Evolutionary conservation across 495 filamentous ascomycete genomes (phyloP), one percentile per base, ranked within the genome.

Genomic region (Penicillium flavigenum): DNA sequence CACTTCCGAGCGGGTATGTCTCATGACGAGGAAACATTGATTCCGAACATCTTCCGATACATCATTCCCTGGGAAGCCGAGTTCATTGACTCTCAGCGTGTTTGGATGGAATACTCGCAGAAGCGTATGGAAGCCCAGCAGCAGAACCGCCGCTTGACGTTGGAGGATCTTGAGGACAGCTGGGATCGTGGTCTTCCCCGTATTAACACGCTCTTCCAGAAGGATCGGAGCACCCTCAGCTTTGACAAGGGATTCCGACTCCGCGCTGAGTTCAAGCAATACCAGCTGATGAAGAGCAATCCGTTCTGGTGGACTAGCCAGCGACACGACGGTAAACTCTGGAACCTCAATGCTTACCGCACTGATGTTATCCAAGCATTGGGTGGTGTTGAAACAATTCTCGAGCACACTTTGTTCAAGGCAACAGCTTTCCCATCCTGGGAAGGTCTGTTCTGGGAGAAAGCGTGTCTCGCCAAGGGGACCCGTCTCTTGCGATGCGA

Each of bases 251-350:
- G 95, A 43, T 98, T 97, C 85, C 88, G 95, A 63, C 86, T 94
- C 27, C 82, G 95, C 34, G 91, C 92, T 26, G 95, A 99, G 76
- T 99, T 98, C 80, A 99, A 98, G 78, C 88, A 90, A 51, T 99
- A 98, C 71, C 93, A 96, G 73, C 78, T 97, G 59, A 98, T 98
- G 94, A 98, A 97, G 86, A 96, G 90, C 79, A 97, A 97, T 71
- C 93, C 94, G 0, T 98, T 97, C 81, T 97, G 92, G 93, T 98
- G 94, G 95, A 99, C 95, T 3, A 96, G 90, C 65, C 95, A 98
- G 72, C 81, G 95, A 47, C 95, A 99, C 65, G 95, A 99, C 65
- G 95, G 95, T 71, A 99, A 98, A 72, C 76, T 99, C 39, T 99
- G 95, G 95, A 97, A 99, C 65, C 73, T 99, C 63, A 99, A 98